Base-by-base conservation (phyloP, 331 rosid genomes). In the Dryas integrifolia region DNA sequence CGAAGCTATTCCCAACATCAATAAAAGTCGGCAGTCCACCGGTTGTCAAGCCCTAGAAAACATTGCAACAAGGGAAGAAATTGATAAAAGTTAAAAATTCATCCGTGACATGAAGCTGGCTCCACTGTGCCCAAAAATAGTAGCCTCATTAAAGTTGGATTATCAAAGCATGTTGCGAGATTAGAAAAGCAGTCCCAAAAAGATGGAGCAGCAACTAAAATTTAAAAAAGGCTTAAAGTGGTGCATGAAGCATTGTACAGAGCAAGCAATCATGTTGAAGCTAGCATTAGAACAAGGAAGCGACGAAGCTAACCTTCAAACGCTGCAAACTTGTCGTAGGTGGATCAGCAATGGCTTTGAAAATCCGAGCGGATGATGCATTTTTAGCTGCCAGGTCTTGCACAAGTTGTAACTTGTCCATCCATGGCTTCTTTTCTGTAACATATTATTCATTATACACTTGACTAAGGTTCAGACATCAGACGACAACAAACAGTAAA, bases 241-340 rank as follows among this genome's bases (percentile, higher is more conserved):
- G 57, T 9, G 39, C 16, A 38, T 35, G 45, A 15, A 16, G 30
- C 59, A 49, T 2, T 13, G 46, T 15, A 35, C 38, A 24, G 12
- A 65, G 10, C 56, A 65, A 47, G 10, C 56, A 65, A 47, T 41
- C 18, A 24, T 24, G 35, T 63, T 0, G 72, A 51, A 68, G 46
- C 46, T 38, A 30, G 11, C 24, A 16, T 38, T 18, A 6, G 50
- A 40, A 70, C 7, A 69, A 30, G 5, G 10, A 24, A 65, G 47
- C 7, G 0, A 74, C 4, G 18, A 43, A 72, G 15, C 46, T 47
- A 45, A 91, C 98, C 96, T 95, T 95, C 90, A 18, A 85, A 57
- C 98, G 96, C 83, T 91, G 96, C 90, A 89, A 85, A 84, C 97
- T 95, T 0, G 98, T 95, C n/a, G 97, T 95, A 14, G 97, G 98